Evolutionary conservation across 305 asterid species (phyloP), one percentile per base, ranked within the genome.

Genomic region (Fraxinus latifolia): DNA sequence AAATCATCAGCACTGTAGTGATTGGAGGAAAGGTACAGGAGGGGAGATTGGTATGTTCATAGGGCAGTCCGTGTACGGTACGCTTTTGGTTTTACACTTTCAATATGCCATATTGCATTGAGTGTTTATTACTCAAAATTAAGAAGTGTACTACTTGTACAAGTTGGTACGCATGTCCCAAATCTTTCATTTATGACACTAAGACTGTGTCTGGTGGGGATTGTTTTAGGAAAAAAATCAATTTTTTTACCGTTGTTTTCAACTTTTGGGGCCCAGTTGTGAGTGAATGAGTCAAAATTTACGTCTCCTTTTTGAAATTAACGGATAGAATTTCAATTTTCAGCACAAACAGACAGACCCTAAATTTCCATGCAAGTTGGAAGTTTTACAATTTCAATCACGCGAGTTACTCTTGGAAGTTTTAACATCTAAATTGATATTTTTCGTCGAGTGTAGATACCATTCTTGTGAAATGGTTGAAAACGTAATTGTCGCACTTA

Each of bases 61-160:
- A 70, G 44, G 37, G 37, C 60, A 42, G 84, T 42, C 62, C 91
- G 89, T 86, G 80, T 77, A 89, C 88, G 90, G 42, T 78, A 89
- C 90, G 89, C 15, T 58, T 71, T 74, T 31, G 78, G 6, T 17
- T 71, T 67, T 77, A 11, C 9, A 37, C 27, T 53, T 73, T 17
- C 14, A 65, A 77, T 60, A 74, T 39, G 67, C 83, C 82, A 65
- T 29, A 29, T 29, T 29, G 32, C 32, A 29, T 77, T 75, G 85
- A 29, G 32, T 25, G 34, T n/a, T 58, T 58, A 19, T 15, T 55
- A 47, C 67, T n/a, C 9, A 55, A 55, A 55, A 55, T 29, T 29
- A 29, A 29, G 31, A 29, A 29, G 31, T 29, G 3, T 29, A 29
- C 32, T 29, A 29, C 32, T 29, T 29, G 32, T 29, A 29, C 32